These are phyloP conservation scores for Coniferiporia weirii DNA, from an alignment of 1,284 basidiomycete genomes.

Conservation along the genomic window DNA sequence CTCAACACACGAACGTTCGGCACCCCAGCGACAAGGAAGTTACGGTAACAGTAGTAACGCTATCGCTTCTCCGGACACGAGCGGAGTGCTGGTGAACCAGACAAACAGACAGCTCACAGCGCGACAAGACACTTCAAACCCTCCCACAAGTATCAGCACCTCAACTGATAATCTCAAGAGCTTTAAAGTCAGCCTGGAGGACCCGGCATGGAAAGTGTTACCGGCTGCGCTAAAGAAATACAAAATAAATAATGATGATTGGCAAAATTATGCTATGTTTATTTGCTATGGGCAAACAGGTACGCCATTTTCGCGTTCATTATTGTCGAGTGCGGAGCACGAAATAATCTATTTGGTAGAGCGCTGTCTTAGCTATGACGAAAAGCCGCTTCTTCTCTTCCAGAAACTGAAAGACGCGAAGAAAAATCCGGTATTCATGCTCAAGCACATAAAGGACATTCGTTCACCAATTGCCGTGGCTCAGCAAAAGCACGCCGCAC, in stretches of 20 bases:
- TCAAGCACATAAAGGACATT: conserved; percentile 97
- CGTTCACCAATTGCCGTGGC: conserved; percentile 94
- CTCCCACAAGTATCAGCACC: conserved; percentile 19
- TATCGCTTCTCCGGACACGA: conserved; percentile 18
- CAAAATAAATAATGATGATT: conserved; percentile 97
- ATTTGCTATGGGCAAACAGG: conserved; percentile 94
- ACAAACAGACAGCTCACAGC: conserved; percentile 26
- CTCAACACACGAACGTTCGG: conserved; percentile 25
- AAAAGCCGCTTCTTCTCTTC: conserved; percentile 94
- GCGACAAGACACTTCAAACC: conserved; percentile 22
- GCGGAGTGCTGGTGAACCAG: conserved; percentile 21
- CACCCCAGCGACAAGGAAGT: conserved; percentile 17
- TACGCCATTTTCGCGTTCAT: conserved; percentile 28
- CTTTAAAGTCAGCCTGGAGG: conserved; percentile 89
- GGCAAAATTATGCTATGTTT: conserved; percentile 98
- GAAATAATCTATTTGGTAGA: conserved; percentile 46
- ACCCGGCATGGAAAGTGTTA: conserved; percentile 96
- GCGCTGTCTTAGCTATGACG: conserved; percentile 94
- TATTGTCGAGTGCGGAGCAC: neutral
- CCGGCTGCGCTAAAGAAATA: conserved; percentile 98
- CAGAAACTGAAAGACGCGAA: conserved; percentile 96
- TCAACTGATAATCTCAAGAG: conserved; percentile 77
- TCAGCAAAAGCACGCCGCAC: conserved; percentile 86
- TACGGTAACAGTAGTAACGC: neutral
- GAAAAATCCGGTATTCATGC: conserved; percentile 98